Evolutionary conservation across 352 stramenopile genomes (phyloP).

Genomic region (Phytophthora lateralis): DNA sequence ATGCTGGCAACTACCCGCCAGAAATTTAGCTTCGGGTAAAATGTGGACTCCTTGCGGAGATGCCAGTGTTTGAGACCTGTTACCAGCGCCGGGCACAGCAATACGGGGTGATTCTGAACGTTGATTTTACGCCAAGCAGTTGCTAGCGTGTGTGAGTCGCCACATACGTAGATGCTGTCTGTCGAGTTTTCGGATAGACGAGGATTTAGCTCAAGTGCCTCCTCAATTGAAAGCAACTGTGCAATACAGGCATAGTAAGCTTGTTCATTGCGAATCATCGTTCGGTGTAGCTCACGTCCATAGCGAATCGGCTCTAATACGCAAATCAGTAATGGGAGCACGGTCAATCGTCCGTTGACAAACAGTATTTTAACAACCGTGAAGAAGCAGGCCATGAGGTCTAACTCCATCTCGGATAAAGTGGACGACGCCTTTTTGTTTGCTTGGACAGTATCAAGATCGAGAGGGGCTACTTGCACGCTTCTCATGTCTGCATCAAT

Average conservation of each 20-base stretch:
- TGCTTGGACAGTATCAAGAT: neutral
- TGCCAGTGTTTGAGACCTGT: slow-evolving; percentile 96
- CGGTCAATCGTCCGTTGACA: slow-evolving; percentile 55
- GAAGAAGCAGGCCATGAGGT: slow-evolving; percentile 84
- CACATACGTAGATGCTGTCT: slow-evolving; percentile 81
- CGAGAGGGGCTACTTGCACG: neutral
- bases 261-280: slow-evolving; percentile 84
- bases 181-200: neutral
- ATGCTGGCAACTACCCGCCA: slow-evolving; percentile 66
- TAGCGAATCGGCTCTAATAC: slow-evolving; percentile 71
- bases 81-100: slow-evolving; percentile 75
- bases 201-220: slow-evolving; percentile 13
- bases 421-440: neutral
- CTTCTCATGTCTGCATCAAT: neutral
- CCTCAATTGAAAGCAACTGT: slow-evolving; percentile 71
- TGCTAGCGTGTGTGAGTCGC: slow-evolving; percentile 93
- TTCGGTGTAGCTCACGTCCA: slow-evolving; percentile 72
- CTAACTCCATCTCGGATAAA: slow-evolving; percentile 56
- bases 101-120: slow-evolving; percentile 18
- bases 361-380: slow-evolving; percentile 89
- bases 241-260: slow-evolving; percentile 90
- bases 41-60: slow-evolving; percentile 78
- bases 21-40: slow-evolving; percentile 95
- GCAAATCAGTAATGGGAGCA: slow-evolving; percentile 56
- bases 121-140: slow-evolving; percentile 82